Evolutionary conservation across 177 flowering plant species (phyloP).

Genomic region (Vitis hybrid): DNA sequence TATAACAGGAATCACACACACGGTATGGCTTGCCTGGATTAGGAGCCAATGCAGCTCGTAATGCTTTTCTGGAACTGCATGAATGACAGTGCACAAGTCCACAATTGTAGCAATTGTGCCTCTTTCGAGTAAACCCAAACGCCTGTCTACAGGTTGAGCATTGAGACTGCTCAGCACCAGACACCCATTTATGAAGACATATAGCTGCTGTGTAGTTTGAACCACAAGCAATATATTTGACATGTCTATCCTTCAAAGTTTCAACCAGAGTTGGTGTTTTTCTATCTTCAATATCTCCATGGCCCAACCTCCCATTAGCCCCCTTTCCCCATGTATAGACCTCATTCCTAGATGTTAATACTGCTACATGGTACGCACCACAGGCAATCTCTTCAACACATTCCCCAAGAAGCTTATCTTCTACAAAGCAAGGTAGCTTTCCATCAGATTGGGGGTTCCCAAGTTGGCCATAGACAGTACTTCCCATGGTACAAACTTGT

Average conservation of each 20-base stretch:
- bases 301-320: constrained; percentile 96
- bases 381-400: constrained; percentile 85
- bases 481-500: constrained; percentile 89
- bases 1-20: constrained; percentile 88
- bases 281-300: constrained; percentile 88
- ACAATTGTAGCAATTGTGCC: constrained; percentile 96
- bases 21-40: constrained; percentile 89
- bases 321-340: constrained; percentile 99
- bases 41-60: constrained; percentile 87
- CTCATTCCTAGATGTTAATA: constrained; percentile 82
- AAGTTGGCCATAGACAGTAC: constrained; percentile 95
- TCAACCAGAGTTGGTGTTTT: constrained; percentile 84
- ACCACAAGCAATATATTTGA: constrained; percentile 89
- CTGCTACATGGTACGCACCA: constrained; percentile 93
- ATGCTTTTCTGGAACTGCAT: constrained; percentile 87
- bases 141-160: constrained; percentile 93
- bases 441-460: constrained; percentile 88
- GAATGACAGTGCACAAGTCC: constrained; percentile 96
- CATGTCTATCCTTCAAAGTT: constrained; percentile 88
- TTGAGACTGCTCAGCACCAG: constrained; percentile 92
- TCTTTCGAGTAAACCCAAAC: constrained; percentile 92
- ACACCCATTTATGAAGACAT: constrained; percentile 96
- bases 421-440: constrained; percentile 81
- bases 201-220: constrained; percentile 82
- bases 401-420: constrained; percentile 69